Evolutionary conservation across 208 protist species (phyloP).

Genomic region (Crithidia sp.): DNA sequence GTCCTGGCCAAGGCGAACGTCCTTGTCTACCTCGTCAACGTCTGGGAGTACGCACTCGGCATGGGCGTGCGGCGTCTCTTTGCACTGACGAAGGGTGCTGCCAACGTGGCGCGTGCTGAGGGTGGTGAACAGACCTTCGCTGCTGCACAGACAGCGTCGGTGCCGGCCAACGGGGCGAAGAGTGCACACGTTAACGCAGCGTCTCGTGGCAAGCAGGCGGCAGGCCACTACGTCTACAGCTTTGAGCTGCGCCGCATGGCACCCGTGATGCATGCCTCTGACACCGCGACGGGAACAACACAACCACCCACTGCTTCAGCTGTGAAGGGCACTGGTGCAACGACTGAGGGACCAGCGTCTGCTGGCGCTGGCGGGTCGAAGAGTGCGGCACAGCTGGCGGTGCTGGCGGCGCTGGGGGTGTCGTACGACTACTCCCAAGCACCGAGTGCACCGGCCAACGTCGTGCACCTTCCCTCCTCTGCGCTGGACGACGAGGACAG

Average conservation of each 20-base stretch:
- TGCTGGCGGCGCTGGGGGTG: conserved; percentile 49
- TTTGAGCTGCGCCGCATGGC: conserved; percentile 91
- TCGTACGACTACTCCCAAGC: conserved; percentile 55
- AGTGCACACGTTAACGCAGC: not conserved
- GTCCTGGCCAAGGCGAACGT: conserved; percentile 26
- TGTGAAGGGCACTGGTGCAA: not conserved
- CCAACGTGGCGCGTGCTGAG: conserved; percentile 14
- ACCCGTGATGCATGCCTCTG: conserved; percentile 46
- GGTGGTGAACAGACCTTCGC: conserved; percentile 9
- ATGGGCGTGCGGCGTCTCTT: conserved; percentile 27
- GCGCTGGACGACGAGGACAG: conserved; percentile 50
- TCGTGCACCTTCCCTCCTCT: conserved; percentile 22
- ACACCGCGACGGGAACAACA: not conserved
- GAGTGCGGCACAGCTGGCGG: conserved; percentile 22
- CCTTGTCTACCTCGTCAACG: conserved; percentile 17
- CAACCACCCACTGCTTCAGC: not conserved
- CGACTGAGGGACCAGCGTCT: not conserved
- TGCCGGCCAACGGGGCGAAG: not conserved
- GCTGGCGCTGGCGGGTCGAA: not conserved
- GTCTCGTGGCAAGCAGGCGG: not conserved
- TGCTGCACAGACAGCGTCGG: conserved; percentile 4
- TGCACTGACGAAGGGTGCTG: conserved; percentile 12
- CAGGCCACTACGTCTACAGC: conserved; percentile 64
- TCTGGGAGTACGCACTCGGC: conserved; percentile 31
- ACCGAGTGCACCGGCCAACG: conserved; percentile 18